Evolutionary conservation across 2,329 filamentous ascomycete species (phyloP).

Genomic region (Thermoascus crustaceus): DNA sequence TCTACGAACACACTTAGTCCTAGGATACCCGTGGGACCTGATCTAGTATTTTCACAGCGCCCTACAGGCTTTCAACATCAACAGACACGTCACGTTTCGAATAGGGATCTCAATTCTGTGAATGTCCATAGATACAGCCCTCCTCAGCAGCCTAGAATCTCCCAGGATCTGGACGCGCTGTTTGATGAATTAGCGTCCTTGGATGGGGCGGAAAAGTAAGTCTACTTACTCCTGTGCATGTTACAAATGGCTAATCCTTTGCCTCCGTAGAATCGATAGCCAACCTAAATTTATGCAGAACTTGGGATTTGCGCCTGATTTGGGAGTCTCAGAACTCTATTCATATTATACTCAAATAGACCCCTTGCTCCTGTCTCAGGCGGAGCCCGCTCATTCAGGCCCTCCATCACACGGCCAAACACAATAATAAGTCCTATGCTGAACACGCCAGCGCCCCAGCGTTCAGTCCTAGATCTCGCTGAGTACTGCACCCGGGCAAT

Average conservation of each 20-base stretch:
- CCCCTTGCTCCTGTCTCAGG: slow-evolving; percentile 25
- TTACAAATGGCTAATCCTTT: slow-evolving; percentile 8
- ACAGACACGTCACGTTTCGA: too few relatives aligned
- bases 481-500: too few relatives aligned
- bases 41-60: too few relatives aligned
- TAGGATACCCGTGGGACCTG: too few relatives aligned
- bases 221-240: background rate
- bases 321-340: slow-evolving; percentile 28
- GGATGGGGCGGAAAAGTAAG: slow-evolving; percentile 44
- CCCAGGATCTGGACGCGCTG: slow-evolving; percentile 40
- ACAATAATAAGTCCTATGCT: too few relatives aligned
- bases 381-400: background rate
- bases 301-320: slow-evolving; percentile 28
- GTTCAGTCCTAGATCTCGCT: too few relatives aligned
- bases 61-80: too few relatives aligned
- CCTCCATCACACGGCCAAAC: too few relatives aligned
- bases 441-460: too few relatives aligned
- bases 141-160: slow-evolving; percentile 23
- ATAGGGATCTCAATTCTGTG: too few relatives aligned
- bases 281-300: slow-evolving; percentile 33
- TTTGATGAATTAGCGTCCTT: slow-evolving; percentile 52
- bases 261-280: slow-evolving; percentile 20
- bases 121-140: slow-evolving; percentile 23
- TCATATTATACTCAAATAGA: slow-evolving; percentile 27
- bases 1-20: too few relatives aligned